A percentile compares a stretch with the other conserved stretches of the same genome.
Conservation (phyloP, 495 filamentous ascomycete genomes). For the Clohesyomyces aquaticus region DNA sequence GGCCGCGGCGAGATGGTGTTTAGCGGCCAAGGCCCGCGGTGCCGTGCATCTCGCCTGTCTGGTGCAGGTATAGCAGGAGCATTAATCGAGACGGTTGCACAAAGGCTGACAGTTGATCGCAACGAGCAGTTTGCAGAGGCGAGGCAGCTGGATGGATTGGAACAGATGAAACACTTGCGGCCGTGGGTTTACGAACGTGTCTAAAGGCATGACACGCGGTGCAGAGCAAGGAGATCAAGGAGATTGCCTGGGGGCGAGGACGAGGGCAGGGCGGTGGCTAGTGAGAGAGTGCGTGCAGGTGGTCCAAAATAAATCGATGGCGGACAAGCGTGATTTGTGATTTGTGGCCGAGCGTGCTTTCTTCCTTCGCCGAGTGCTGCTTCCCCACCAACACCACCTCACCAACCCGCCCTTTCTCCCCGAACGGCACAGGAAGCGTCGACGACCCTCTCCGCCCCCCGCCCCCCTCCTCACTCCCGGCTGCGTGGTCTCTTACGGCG, state of each 20-base stretch:
- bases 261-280: background rate
- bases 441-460: background rate
- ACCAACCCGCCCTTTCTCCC: constrained; percentile 1
- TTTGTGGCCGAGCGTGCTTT: constrained; percentile 9
- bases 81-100: constrained; percentile 19
- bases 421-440: background rate
- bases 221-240: background rate
- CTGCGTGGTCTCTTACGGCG: too few relatives aligned
- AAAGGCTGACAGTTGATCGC: background rate
- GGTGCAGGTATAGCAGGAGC: constrained; percentile 27
- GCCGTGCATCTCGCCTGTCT: constrained; percentile 18
- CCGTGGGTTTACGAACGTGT: constrained; percentile 7
- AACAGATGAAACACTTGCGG: constrained; percentile 29
- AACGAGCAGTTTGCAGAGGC: background rate
- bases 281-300: too few relatives aligned
- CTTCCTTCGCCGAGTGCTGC: background rate
- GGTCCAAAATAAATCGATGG: background rate
- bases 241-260: background rate
- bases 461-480: too few relatives aligned
- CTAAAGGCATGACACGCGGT: background rate
- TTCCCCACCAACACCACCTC: constrained; percentile 6
- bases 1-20: constrained; percentile 9
- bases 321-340: background rate
- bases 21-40: background rate
- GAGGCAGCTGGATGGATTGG: background rate